A percentile compares a stretch with the other conserved stretches of the same genome.
Conservation (phyloP, 31 red algal species). For the Porphyra umbilicalis region DNA sequence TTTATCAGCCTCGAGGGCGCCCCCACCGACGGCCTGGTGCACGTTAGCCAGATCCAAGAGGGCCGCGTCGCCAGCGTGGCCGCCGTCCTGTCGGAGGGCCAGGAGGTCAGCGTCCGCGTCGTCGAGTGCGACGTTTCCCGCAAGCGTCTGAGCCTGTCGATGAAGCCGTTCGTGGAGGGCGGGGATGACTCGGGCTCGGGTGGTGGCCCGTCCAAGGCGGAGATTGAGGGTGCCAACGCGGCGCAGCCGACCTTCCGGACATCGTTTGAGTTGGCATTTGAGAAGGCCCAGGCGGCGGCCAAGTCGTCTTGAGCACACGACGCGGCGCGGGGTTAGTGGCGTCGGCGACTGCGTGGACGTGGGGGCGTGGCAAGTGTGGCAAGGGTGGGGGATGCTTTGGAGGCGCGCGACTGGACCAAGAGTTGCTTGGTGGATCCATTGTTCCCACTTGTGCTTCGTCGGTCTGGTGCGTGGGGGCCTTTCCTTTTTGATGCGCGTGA, state of each 20-base stretch:
- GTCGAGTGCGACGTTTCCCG: constrained; percentile 59
- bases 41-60: constrained; percentile 83
- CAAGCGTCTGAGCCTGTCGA: constrained; percentile 87
- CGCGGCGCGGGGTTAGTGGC: no score
- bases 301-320: constrained; percentile 8
- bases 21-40: constrained; percentile 94
- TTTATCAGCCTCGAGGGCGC: constrained; percentile 68
- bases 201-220: constrained; percentile 8
- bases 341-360: neutral
- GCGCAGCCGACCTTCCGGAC: constrained; percentile 76
- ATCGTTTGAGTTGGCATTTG: constrained; percentile 81
- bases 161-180: constrained; percentile 40
- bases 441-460: neutral
- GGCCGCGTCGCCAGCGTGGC: constrained; percentile 44
- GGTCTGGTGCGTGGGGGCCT: neutral
- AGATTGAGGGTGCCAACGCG: constrained; percentile 48
- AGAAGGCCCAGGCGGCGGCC: constrained; percentile 27
- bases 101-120: constrained; percentile 73
- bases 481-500: neutral
- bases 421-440: neutral
- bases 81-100: constrained; percentile 45
- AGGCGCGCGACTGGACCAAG: neutral
- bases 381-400: neutral
- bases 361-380: neutral
- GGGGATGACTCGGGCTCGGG: constrained; percentile 2